Percentiles rank a stretch among this genome's conserved stretches.
Evolutionary conservation across 106 monocot genomes (phyloP).

Genomic region (Dendrobium catenatum): DNA sequence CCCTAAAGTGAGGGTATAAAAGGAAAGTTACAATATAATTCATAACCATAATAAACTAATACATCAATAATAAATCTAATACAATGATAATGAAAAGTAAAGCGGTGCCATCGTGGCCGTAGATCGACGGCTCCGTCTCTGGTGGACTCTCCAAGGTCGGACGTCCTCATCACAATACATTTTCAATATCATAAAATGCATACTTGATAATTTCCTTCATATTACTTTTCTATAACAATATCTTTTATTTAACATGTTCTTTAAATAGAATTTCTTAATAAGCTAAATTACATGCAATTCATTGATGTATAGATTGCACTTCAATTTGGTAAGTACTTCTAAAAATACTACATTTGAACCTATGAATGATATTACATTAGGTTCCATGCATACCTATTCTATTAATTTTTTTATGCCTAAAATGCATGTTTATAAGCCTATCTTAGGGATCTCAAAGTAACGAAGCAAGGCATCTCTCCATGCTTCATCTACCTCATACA

Average conservation of each 20-base stretch:
- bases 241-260: not conserved
- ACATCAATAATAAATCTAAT: too few relatives aligned
- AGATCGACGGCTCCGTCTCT: too few relatives aligned
- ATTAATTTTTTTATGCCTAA: not conserved
- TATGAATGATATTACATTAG: not conserved
- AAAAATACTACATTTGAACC: not conserved
- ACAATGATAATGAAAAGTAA: too few relatives aligned
- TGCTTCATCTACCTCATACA: not conserved
- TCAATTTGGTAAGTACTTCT: not conserved
- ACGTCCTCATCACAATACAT: not conserved
- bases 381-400: not conserved
- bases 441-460: not conserved
- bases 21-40: too few relatives aligned
- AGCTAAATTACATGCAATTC: not conserved
- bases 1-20: too few relatives aligned
- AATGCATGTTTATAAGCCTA: not conserved
- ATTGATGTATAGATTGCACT: not conserved
- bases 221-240: not conserved
- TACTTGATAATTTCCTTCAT: not conserved
- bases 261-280: not conserved
- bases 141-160: too few relatives aligned
- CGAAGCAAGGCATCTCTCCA: not conserved
- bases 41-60: too few relatives aligned
- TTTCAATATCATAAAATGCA: not conserved
- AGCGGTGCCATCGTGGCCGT: too few relatives aligned